Base-by-base conservation (phyloP, 331 rosid genomes). In the Acacia concinna region DNA sequence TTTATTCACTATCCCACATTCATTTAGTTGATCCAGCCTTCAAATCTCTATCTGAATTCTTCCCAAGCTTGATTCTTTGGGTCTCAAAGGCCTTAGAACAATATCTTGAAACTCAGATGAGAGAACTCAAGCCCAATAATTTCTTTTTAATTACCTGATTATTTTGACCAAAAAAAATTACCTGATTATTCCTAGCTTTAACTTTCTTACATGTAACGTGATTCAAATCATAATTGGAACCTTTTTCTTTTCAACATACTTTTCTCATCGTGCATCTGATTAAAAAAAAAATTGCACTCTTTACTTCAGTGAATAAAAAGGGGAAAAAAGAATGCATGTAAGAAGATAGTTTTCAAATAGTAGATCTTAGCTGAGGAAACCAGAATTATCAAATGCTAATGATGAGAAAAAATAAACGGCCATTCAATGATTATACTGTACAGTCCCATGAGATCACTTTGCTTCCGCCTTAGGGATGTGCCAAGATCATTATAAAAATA, bases 181-280 rank as follows among this genome's bases (percentile, higher is more conserved):
- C 35, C 14, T 81, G 25, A 57, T 15, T 54, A 11, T 57, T 43
- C n/a, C n/a, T n/a, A n/a, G 37, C 25, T 62, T 78, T 30, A 69
- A 57, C 40, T 21, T 35, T 40, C 27, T 52, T 20, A 51, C 41
- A 65, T 1, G 25, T 21, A 44, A 54, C 10, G 68, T 6, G 44
- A 68, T 68, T 31, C 68, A 78, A 68, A 52, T 78, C 46, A 78
- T 38, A 43, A 38, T 59, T 23, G 78, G 6, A 23, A 32, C 25
- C 23, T 71, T 67, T 40, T 49, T 8, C 0, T 67, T 40, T 47
- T 31, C 20, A 13, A 44, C 20, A 44, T 44, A 44, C 10, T 14
- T 44, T 44, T 14, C 51, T 44, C 51, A 47, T 43, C 1, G 47
- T 40, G 4, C 47, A 43, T 43, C 47, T 10, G 47, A 43, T 43